These are phyloP conservation scores for Fraxinus sp. DNA, from an alignment of 305 asterid genomes.

Conservation along the genomic window DNA sequence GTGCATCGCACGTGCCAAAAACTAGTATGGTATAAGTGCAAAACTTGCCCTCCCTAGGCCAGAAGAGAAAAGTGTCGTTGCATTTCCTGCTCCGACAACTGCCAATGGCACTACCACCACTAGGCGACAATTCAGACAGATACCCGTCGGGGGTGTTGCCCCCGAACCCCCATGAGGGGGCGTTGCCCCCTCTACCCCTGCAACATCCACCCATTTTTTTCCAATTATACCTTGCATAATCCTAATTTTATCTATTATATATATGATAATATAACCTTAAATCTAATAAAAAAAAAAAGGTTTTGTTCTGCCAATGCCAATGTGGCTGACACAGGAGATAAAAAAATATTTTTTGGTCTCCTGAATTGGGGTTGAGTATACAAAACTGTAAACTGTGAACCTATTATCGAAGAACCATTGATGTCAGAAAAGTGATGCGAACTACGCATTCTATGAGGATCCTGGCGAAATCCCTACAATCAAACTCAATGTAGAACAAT, in stretches of 20 bases:
- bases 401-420: too few relatives aligned
- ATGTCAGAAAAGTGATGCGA: background rate
- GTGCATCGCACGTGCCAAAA: background rate
- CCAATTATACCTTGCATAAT: too few relatives aligned
- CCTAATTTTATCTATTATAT: too few relatives aligned
- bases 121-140: conserved; percentile 30
- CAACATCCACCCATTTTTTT: too few relatives aligned
- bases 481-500: conserved; percentile 68
- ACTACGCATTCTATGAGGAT: background rate
- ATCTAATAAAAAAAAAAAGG: too few relatives aligned
- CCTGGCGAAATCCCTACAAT: conserved; percentile 69
- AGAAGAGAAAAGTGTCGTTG: conserved; percentile 31
- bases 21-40: conserved; percentile 44
- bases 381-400: conserved; percentile 16
- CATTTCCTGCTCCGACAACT: conserved; percentile 37
- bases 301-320: too few relatives aligned
- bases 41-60: background rate
- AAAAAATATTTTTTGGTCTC: too few relatives aligned
- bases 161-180: too few relatives aligned
- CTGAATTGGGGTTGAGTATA: conserved; percentile 8
- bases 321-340: too few relatives aligned
- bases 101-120: conserved; percentile 41
- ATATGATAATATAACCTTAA: too few relatives aligned
- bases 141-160: too few relatives aligned
- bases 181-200: too few relatives aligned